These are phyloP conservation scores for Aspergillus niger DNA, from an alignment of 2,329 filamentous ascomycete species.

Conservation along the genomic window DNA sequence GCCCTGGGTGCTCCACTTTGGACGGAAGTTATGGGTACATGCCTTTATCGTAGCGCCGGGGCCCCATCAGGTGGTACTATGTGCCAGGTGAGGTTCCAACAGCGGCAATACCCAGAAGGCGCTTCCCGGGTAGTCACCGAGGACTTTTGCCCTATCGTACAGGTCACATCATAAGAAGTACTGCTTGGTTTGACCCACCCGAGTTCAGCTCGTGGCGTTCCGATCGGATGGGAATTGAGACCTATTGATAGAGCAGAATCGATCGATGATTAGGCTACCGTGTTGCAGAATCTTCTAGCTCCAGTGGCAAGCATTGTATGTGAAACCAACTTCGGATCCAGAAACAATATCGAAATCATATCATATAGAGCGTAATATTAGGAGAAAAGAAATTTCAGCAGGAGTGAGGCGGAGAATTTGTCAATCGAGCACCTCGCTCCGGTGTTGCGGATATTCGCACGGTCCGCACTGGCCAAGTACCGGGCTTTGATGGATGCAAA, in stretches of 20 bases:
- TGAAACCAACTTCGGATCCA: background rate
- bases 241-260: background rate
- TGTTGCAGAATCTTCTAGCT: too few relatives aligned
- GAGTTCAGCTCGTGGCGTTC: conserved; percentile 1
- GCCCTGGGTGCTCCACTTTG: background rate
- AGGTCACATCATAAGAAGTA: background rate
- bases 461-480: background rate
- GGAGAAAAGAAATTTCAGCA: background rate
- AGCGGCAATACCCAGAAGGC: background rate
- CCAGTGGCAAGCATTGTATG: background rate
- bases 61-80: background rate
- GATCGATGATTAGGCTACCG: background rate
- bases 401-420: conserved; percentile 11
- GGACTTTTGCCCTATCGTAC: background rate
- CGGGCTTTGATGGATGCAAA: background rate
- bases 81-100: background rate
- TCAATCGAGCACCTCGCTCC: background rate
- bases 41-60: background rate
- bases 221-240: background rate
- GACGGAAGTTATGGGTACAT: background rate
- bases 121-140: background rate
- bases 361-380: background rate
- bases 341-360: background rate
- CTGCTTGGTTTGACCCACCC: background rate
- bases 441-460: background rate